Percentiles rank a stretch among this genome's conserved stretches.
Conservation (phyloP, 768 basidiomycete genomes). For the Podaxis pistillaris region DNA sequence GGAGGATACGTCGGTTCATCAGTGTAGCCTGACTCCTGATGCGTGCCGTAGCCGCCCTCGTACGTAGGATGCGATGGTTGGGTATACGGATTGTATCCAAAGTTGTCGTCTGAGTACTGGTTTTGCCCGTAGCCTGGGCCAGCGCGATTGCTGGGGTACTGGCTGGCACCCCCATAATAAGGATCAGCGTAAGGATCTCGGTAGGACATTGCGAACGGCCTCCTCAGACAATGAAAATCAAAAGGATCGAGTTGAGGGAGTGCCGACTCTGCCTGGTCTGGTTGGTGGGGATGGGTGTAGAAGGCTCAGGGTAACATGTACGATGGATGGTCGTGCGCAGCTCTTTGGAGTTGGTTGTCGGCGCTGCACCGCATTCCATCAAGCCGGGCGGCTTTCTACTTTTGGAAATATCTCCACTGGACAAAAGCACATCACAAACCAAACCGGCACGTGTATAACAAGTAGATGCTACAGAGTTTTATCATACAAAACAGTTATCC, state of each 20-base stretch:
- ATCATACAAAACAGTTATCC: not conserved
- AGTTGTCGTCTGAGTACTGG: slow-evolving; percentile 31
- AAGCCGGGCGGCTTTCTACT: not conserved
- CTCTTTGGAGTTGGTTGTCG: not conserved
- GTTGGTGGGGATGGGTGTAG: not conserved
- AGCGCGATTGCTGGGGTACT: slow-evolving; percentile 23
- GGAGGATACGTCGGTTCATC: slow-evolving; percentile 14
- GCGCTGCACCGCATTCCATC: slow-evolving; percentile 10
- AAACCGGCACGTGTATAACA: not conserved
- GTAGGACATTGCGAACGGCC: slow-evolving; percentile 43
- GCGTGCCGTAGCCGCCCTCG: slow-evolving; percentile 35
- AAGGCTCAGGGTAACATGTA: not conserved
- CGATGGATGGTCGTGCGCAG: not conserved
- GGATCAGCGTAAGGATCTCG: slow-evolving; percentile 50
- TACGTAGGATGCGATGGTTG: slow-evolving; percentile 56
- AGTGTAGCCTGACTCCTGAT: not conserved
- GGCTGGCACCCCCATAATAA: slow-evolving; percentile 21
- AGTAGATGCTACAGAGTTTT: not conserved
- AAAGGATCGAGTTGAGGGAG: not conserved
- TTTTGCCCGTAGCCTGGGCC: slow-evolving; percentile 5
- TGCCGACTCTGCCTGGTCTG: not conserved
- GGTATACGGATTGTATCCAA: slow-evolving; percentile 42
- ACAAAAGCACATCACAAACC: not conserved
- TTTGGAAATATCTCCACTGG: not conserved
- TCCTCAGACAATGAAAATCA: slow-evolving; percentile 13